A percentile compares a stretch with the other conserved stretches of the same genome.
These are phyloP conservation scores for Ogataea glucozyma DNA, from an alignment of 805 yeast species.

Conservation along the genomic window DNA sequence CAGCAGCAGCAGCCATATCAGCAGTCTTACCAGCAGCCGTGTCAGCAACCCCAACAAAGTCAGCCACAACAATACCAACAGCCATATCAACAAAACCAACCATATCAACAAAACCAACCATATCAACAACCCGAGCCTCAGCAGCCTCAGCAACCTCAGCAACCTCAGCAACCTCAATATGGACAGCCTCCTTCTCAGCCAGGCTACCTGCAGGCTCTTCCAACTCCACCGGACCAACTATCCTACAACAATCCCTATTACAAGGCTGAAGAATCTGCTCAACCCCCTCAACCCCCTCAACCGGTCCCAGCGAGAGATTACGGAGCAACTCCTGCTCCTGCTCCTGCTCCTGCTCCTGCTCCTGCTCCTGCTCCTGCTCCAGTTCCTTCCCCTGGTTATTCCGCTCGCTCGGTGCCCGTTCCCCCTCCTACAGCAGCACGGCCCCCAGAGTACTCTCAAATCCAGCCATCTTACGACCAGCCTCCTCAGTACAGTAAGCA, in stretches of 20 bases:
- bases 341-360: background rate
- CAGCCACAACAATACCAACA: slow-evolving; percentile 7
- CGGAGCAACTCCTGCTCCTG: background rate
- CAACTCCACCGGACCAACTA: slow-evolving; percentile 4
- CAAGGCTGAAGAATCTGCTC: background rate
- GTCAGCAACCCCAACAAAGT: slow-evolving; percentile 11
- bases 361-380: background rate
- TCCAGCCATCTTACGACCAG: too few relatives aligned
- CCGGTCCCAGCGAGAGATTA: slow-evolving; percentile 5
- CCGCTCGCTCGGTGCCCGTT: too few relatives aligned
- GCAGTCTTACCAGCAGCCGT: background rate
- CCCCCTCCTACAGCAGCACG: too few relatives aligned
- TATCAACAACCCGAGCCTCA: too few relatives aligned
- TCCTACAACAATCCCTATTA: slow-evolving; percentile 4
- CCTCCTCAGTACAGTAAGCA: background rate
- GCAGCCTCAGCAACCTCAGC: slow-evolving; percentile 4
- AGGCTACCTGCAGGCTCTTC: background rate
- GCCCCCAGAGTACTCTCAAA: slow-evolving; percentile 1
- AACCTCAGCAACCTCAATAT: slow-evolving; percentile 1
- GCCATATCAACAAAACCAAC: slow-evolving; percentile 2
- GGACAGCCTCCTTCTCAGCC: background rate
- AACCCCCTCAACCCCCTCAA: background rate
- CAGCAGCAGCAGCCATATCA: background rate
- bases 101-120: too few relatives aligned
- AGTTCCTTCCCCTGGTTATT: slow-evolving; percentile 1